Evolutionary conservation across 2,329 filamentous ascomycete species (phyloP), one percentile per base, ranked within the genome.

Genomic region (Colletotrichum noveboracense): DNA sequence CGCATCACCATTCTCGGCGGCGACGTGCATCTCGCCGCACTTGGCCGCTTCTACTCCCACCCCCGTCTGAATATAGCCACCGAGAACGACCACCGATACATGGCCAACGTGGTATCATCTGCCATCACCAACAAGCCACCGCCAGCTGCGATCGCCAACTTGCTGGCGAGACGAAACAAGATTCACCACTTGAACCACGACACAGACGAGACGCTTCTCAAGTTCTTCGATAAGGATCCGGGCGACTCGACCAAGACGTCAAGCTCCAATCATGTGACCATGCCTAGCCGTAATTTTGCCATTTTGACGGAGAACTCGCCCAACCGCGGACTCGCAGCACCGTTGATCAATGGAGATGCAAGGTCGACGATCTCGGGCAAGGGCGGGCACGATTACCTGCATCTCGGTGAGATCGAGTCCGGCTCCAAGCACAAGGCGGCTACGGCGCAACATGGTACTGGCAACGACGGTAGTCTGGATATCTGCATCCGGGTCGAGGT

Each of bases 81-180:
- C 71, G 94, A 96, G 82, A 90, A 93, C 75, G 97, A 99, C 84
- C 94, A 95, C 82, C 92, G 97, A 71, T 98, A 98, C 84, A 98
- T 99, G 92, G 94, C 93, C 66, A 99, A 99, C 81, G 90, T 99
- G 24, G 91, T 98, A 69, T 98, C 96, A 7, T 98, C 96, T 1
- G 96, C 96, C 36, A 98, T 99, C 80, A 96, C 97, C 78, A 98
- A 99, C 83, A 96, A 96, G 80, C 97, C 97, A 4, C 95, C 96
- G 16, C 95, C 96, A 2, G 92, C 94, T 83, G 96, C 86, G 79
- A 94, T 99, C 81, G 96, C 96, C 13, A 98, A 99, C 83, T 91
- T 98, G 64, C 90, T 99, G 70, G 96, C 98, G 74, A 93, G 94
- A 81, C 91, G 97, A 75, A 98, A 98, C 88, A 98, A 93, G 85